Evolutionary conservation across 2,329 filamentous ascomycete genomes (phyloP).

Genomic region (Botrytis paeoniae): DNA sequence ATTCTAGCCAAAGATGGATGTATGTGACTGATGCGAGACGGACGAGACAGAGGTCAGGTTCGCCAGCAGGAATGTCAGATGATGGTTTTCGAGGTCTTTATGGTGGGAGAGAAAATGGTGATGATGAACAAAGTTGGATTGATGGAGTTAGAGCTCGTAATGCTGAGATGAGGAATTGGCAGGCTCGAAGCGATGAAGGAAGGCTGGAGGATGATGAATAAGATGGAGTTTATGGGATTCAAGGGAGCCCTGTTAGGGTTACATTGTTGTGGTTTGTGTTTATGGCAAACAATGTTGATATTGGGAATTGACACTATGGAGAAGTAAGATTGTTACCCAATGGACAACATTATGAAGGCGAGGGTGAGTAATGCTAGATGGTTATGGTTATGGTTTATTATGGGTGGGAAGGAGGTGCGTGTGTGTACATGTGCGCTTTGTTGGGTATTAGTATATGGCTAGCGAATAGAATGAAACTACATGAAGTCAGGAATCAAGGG

Average conservation of each 20-base stretch:
- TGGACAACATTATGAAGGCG: neutral
- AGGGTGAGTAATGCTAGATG: neutral
- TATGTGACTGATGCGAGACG: neutral
- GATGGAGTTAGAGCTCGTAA: slow-evolving; percentile 40
- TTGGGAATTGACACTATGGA: neutral
- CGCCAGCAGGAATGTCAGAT: slow-evolving; percentile 42
- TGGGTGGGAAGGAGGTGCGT: neutral
- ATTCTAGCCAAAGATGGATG: neutral
- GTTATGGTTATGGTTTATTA: neutral
- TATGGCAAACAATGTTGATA: neutral
- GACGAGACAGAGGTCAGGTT: slow-evolving; percentile 26
- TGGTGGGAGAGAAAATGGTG: slow-evolving; percentile 48
- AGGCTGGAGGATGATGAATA: slow-evolving; percentile 34
- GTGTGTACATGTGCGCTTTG: neutral
- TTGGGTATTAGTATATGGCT: neutral
- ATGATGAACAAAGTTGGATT: slow-evolving; percentile 40
- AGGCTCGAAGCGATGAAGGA: slow-evolving; percentile 23
- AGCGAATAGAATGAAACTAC: neutral
- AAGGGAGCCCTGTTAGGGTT: neutral
- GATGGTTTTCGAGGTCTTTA: slow-evolving; percentile 48
- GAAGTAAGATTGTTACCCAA: neutral
- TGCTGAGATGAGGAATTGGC: slow-evolving; percentile 25
- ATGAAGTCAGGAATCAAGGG: neutral
- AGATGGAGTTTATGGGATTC: slow-evolving; percentile 18
- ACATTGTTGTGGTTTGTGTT: neutral